A percentile compares a stretch with the other conserved stretches of the same genome.
Conservation (phyloP, 176 grass and related monocot genomes). For the Triticum urartu region DNA sequence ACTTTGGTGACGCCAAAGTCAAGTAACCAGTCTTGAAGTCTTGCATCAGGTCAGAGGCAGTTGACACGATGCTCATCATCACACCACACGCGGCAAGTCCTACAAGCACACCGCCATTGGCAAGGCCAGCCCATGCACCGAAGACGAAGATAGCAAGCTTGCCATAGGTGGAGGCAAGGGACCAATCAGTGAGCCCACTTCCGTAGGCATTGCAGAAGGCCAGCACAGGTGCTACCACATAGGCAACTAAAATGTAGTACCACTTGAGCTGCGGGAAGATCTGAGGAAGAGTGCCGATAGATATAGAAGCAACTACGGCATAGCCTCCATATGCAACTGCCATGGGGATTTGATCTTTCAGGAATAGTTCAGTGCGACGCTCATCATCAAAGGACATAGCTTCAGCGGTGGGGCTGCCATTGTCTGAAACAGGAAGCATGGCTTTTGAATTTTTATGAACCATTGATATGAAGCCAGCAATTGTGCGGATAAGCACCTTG, state of each 20-base stretch:
- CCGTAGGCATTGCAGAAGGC: constrained; percentile 99
- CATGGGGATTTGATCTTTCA: constrained; percentile 76
- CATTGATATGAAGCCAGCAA: constrained; percentile 37
- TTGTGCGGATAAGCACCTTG: constrained; percentile 53
- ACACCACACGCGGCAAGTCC: constrained; percentile 86
- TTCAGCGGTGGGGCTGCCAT: constrained; percentile 20
- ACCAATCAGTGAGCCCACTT: constrained; percentile 94
- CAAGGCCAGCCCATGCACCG: constrained; percentile 76
- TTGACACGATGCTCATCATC: constrained; percentile 95
- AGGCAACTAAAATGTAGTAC: constrained; percentile 82
- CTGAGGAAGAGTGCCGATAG: constrained; percentile 60
- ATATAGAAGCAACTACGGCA: constrained; percentile 50
- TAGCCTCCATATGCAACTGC: constrained; percentile 69
- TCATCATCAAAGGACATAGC: constrained; percentile 70
- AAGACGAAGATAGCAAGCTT: constrained; percentile 95
- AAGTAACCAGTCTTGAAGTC: constrained; percentile 97
- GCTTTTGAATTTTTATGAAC: constrained; percentile 43
- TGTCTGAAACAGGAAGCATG: constrained; percentile 56
- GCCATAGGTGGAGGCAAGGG: constrained; percentile 88
- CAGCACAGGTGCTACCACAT: constrained; percentile 66
- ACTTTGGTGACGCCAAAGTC: constrained; percentile 80
- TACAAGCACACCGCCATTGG: constrained; percentile 72
- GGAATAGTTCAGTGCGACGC: constrained; percentile 59
- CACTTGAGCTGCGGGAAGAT: constrained; percentile 89
- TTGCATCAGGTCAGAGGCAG: constrained; percentile 93